These are phyloP conservation scores for Pascua sp. DNA, from an alignment of 1,284 basidiomycete genomes.

Conservation along the genomic window DNA sequence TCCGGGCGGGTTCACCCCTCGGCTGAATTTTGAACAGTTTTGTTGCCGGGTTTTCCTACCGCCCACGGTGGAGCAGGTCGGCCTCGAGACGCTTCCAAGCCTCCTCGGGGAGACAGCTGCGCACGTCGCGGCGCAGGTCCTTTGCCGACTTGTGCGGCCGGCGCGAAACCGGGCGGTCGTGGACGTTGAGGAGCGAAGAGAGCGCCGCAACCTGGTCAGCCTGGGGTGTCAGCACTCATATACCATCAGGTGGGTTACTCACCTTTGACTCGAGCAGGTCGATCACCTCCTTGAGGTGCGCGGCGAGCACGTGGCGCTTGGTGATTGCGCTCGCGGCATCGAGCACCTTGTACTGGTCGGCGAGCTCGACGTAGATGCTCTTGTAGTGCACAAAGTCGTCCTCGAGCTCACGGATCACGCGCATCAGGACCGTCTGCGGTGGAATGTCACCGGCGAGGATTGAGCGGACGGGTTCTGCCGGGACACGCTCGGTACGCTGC, in stretches of 20 bases:
- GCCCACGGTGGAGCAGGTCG: conserved; percentile 19
- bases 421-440: conserved; percentile 73
- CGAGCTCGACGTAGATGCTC: conserved; percentile 80
- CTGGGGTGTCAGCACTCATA: conserved; percentile 48
- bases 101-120: conserved; percentile 35
- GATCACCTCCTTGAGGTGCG: conserved; percentile 81
- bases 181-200: conserved; percentile 70
- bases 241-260: no score
- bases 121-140: conserved; percentile 39
- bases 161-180: conserved; percentile 51
- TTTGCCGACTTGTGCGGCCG: conserved; percentile 19
- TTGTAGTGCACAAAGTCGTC: conserved; percentile 88
- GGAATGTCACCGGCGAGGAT: conserved; percentile 60
- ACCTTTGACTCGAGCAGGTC: conserved; percentile 84
- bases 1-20: no score
- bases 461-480: conserved; percentile 50
- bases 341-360: conserved; percentile 84
- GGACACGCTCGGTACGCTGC: not conserved
- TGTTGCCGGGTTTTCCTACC: no score
- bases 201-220: conserved; percentile 83
- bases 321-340: conserved; percentile 72
- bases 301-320: conserved; percentile 74
- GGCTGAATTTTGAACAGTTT: no score
- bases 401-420: conserved; percentile 76
- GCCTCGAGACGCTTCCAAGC: conserved; percentile 31